phyloP scores from a whole-genome alignment of 2,329 filamentous ascomycete species.

The Chaetoscypha palmicola region DNA sequence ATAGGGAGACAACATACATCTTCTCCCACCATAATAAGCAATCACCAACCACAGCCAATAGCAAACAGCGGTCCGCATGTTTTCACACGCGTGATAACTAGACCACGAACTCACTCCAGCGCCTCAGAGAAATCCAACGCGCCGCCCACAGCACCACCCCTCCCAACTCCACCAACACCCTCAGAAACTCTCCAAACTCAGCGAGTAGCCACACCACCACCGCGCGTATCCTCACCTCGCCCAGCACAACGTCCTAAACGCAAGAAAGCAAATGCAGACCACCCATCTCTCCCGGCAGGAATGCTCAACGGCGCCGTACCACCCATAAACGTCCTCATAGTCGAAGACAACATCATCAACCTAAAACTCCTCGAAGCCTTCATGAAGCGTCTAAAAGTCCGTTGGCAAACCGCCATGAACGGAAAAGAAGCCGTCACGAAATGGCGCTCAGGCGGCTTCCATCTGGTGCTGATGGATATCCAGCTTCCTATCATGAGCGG shows the following conservation, averaged over 20 bases:
- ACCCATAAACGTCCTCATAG: conserved; percentile 94
- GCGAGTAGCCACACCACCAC: conserved; percentile 36
- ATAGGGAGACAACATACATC: conserved; percentile 68
- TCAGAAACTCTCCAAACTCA: conserved; percentile 40
- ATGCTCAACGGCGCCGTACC: conserved; percentile 78
- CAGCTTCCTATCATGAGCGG: conserved; percentile 96
- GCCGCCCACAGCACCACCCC: conserved; percentile 42
- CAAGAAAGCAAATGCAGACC: conserved; percentile 44
- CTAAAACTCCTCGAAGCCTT: conserved; percentile 88
- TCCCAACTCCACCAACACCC: conserved; percentile 47
- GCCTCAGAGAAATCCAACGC: conserved; percentile 40
- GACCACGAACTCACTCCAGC: conserved; percentile 52
- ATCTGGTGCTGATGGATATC: conserved; percentile 97
- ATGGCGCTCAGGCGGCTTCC: conserved; percentile 88
- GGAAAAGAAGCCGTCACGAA: conserved; percentile 88
- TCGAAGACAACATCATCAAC: conserved; percentile 99
- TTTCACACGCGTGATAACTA: conserved; percentile 35
- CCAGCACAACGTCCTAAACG: conserved; percentile 40
- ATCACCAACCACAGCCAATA: conserved; percentile 11
- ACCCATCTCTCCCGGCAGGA: conserved; percentile 47
- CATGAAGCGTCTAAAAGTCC: conserved; percentile 89
- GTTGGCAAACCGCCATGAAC: conserved; percentile 97
- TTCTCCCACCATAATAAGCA: conserved; percentile 63
- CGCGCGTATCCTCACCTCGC: conserved; percentile 42
- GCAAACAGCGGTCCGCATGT: conserved; percentile 27